These are phyloP conservation scores for Talaromyces nanjingensis DNA, from an alignment of 495 filamentous ascomycete genomes.

Conservation along the genomic window DNA sequence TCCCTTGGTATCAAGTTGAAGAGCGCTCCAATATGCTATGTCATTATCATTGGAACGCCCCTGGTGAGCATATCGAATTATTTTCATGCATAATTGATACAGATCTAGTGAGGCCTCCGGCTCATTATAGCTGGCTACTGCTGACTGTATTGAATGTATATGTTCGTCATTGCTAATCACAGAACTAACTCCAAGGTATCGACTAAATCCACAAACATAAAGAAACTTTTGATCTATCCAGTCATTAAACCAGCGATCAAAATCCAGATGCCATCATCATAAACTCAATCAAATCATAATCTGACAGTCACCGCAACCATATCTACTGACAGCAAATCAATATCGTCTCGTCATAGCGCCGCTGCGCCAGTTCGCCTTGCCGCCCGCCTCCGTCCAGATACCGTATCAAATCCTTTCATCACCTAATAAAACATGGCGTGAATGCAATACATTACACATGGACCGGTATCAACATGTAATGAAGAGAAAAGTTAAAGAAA, in stretches of 20 bases:
- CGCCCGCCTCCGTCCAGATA: background rate
- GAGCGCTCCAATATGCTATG: background rate
- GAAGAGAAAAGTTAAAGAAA: background rate
- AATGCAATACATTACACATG: slow-evolving; percentile 5
- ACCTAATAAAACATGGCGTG: background rate
- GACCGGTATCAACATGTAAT: background rate
- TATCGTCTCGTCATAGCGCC: background rate
- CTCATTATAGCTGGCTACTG: background rate
- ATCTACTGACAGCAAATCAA: background rate
- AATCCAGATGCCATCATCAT: slow-evolving; percentile 1
- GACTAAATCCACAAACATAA: slow-evolving; percentile 3
- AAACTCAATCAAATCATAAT: slow-evolving; percentile 1
- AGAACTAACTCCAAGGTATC: background rate
- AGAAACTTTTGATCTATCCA: slow-evolving; percentile 6
- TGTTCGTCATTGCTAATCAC: background rate
- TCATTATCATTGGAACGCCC: background rate
- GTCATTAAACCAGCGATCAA: slow-evolving; percentile 1
- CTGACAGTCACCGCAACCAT: background rate
- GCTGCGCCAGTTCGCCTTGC: slow-evolving; percentile 3
- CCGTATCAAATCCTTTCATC: background rate
- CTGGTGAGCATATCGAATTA: too few relatives aligned
- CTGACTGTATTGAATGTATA: background rate
- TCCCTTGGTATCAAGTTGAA: background rate
- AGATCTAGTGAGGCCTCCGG: background rate
- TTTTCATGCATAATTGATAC: background rate